A percentile compares a stretch with the other conserved stretches of the same genome.
phyloP scores from a whole-genome alignment of 352 stramenopile genomes.

The Halophytophthora batemanensis region DNA sequence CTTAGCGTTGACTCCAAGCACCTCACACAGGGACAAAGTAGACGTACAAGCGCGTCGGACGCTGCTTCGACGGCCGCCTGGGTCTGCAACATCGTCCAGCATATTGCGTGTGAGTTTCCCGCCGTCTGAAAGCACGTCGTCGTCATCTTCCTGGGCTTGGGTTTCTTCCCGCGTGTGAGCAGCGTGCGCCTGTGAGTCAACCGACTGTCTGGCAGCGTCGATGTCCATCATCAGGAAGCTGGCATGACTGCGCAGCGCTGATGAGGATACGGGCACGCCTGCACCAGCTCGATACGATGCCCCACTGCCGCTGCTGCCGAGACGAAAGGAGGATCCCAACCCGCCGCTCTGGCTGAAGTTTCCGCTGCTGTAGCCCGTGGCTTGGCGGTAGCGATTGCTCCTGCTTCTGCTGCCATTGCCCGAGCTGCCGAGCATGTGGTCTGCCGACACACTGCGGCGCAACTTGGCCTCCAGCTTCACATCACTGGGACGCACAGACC shows the following conservation, averaged over 20 bases:
- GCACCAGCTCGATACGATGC: constrained; percentile 23
- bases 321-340: constrained; percentile 20
- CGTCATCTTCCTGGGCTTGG: constrained; percentile 16
- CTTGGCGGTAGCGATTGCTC: constrained; percentile 20
- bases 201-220: constrained; percentile 35
- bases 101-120: constrained; percentile 38
- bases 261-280: constrained; percentile 26
- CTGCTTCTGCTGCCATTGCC: constrained; percentile 30
- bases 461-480: constrained; percentile 33
- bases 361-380: not conserved
- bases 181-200: constrained; percentile 19
- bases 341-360: constrained; percentile 20
- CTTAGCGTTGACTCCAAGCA: too few species aligned
- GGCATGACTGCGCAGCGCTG: constrained; percentile 29
- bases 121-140: constrained; percentile 21
- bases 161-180: constrained; percentile 3
- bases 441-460: constrained; percentile 32
- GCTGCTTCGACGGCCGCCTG: constrained; percentile 20
- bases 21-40: not conserved
- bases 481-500: constrained; percentile 23
- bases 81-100: constrained; percentile 33
- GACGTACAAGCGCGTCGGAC: constrained; percentile 43
- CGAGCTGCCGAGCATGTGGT: constrained; percentile 18
- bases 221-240: constrained; percentile 60
- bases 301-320: constrained; percentile 23